Evolutionary conservation across 805 yeast species (phyloP), one percentile per base, ranked within the genome.

Genomic region (Naumovozyma baii): DNA sequence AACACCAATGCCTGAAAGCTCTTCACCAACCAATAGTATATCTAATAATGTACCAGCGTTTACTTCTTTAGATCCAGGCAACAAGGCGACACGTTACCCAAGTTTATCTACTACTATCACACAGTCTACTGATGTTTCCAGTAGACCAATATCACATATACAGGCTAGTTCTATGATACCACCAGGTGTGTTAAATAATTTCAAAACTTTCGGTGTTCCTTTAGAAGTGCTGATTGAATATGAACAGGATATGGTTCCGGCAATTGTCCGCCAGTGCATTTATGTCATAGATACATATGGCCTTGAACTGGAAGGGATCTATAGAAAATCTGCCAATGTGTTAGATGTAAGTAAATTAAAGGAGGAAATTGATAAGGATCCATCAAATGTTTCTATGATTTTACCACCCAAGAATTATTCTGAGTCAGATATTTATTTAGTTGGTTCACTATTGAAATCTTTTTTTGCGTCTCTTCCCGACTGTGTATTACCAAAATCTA

Each of bases 191-290:
- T 53, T 48, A 34, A 56, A 49, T 26, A 57, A 59, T 45, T 57
- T 70, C 40, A 68, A 70, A 28, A 78, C 94, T 0, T 92, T 85
- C 62, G 96, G 96, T 0, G 77, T 80, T 0, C 80, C 94, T 1
- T 69, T 92, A n/a, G 94, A 82, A 42, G 76, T 70, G 8, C 64
- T 85, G 33, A 76, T 87, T 15, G 81, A 79, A 45, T 78, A 73
- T 49, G 96, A 94, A 46, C 90, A 87, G 39, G 95, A 85, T 48
- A 80, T 84, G 60, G 96, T 92, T 4, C 99, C 99, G 1, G 72
- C 82, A 14, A 74, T 92, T 36, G 98, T 92, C 9, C 79, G 80
- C 46, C 84, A 80, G 55, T 88, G 96, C 68, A 83, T 90, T 38
- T 80, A 79, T 46, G 80, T 88, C 5, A 78, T 92, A 28, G 97